Base-by-base conservation (phyloP, 495 filamentous ascomycete genomes). In the Aspergillus panamensis region DNA sequence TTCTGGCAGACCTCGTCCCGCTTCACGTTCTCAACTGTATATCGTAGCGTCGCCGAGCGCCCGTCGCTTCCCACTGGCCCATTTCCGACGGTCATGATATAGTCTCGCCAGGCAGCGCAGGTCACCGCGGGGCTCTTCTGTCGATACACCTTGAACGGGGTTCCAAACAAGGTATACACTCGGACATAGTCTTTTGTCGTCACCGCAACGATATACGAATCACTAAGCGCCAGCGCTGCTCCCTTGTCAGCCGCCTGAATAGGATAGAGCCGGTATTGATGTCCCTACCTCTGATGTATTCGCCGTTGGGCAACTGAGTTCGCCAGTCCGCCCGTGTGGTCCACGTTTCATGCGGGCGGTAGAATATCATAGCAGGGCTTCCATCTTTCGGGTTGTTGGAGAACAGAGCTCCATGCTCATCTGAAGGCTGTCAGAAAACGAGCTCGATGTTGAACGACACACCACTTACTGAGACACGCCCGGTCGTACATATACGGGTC, bases 331-430 rank as follows among this genome's bases (percentile, higher is more conserved):
- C 85, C 57, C 95, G 78, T 6, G 89, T 80, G 1, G 92, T 96
- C 94, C 94, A 98, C 3, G 91, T 95, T 71, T 97, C 95, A 66
- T 98, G 94, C 0, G 94, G 95, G 10, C 94, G 85, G 67, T 97
- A 98, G 70, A 96, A 95, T n/a, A 98, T 84, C 31, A 87, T 89
- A 0, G 94, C 89, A 25, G 87, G 86, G 31, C 80, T 79, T 12
- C 82, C 80, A 42, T 84, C 82, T 13, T 77, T 82, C 2, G 92
- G 85, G 12, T 82, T 87, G 63, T 88, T 94, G 1, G 92, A 89
- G 69, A 97, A 97, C 1, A 96, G 79, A 0, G 90, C 81, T 29
- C 94, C 94, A 55, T 89, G 83, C 35, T 96, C 91, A 67, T 91
- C 80, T 82, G 50, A n/a, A 8, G 17, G 4, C 14, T 5, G 35